Conservation (phyloP, 352 stramenopile genomes). For the Globisporangium spiculum region DNA sequence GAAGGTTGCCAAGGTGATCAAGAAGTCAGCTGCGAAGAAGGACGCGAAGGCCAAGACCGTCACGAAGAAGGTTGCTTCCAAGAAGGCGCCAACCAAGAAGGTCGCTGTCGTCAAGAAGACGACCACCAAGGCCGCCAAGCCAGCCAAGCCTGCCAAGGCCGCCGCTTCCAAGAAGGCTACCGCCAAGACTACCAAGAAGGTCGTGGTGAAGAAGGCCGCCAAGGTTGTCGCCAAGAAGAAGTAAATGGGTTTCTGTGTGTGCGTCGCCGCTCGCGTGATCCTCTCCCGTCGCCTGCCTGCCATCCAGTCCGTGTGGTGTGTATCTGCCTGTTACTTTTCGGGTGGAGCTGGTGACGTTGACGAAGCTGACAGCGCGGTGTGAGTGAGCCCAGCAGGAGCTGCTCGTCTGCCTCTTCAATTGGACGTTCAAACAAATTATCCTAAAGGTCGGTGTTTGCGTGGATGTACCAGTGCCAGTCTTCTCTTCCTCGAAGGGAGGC, state of each 20-base stretch:
- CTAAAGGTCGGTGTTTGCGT: constrained; percentile 36
- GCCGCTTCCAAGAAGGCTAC: constrained; percentile 40
- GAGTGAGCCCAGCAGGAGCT: background rate
- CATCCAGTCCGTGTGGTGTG: background rate
- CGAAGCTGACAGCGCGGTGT: background rate
- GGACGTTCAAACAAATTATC: constrained; percentile 13
- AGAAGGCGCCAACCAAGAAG: constrained; percentile 73
- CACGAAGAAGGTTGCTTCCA: constrained; percentile 64
- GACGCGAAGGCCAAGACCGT: constrained; percentile 24
- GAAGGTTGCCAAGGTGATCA: constrained; percentile 48
- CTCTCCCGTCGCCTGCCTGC: background rate
- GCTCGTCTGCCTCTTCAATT: constrained; percentile 11
- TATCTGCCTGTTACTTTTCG: constrained; percentile 1
- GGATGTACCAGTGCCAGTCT: constrained; percentile 13
- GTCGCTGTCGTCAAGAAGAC: constrained; percentile 34
- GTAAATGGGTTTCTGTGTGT: constrained; percentile 25
- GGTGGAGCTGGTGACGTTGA: background rate
- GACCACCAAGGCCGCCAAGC: constrained; percentile 28
- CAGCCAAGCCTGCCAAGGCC: constrained; percentile 19
- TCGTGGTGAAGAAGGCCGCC: constrained; percentile 24
- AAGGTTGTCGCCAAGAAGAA: constrained; percentile 38
- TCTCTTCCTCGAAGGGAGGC: background rate
- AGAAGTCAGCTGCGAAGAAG: constrained; percentile 53
- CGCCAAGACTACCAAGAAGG: constrained; percentile 34
- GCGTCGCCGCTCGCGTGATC: background rate